Evolutionary conservation across 2,329 filamentous ascomycete species (phyloP).

Genomic region (Alternaria burnsii): DNA sequence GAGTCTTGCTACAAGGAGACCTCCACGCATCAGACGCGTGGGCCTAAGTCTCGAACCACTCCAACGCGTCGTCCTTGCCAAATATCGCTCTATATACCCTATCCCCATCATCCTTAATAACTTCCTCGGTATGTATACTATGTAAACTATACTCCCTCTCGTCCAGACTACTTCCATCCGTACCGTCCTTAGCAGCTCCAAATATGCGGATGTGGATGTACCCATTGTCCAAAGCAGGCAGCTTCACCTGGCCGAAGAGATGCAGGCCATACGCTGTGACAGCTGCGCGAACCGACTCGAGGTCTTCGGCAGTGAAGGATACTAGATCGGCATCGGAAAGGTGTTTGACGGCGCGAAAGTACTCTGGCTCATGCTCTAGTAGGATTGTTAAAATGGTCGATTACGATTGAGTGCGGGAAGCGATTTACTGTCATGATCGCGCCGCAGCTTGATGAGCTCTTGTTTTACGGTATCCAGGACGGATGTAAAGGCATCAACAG

Average conservation of each 20-base stretch:
- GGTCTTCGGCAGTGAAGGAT: slow-evolving; percentile 37
- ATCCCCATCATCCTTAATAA: neutral
- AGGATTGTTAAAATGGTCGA: neutral
- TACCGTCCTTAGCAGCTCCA: slow-evolving; percentile 43
- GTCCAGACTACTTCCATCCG: slow-evolving; percentile 41
- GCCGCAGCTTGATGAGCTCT: slow-evolving; percentile 46
- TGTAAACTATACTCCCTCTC: slow-evolving; percentile 46
- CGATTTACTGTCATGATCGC: slow-evolving; percentile 44
- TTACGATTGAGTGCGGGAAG: too few species aligned
- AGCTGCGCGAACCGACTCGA: slow-evolving; percentile 41
- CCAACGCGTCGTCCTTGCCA: slow-evolving; percentile 37
- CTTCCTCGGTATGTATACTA: slow-evolving; percentile 34
- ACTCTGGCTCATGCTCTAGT: slow-evolving; percentile 49
- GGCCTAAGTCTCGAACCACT: slow-evolving; percentile 47
- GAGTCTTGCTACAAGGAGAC: too few species aligned
- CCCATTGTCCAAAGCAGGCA: slow-evolving; percentile 33
- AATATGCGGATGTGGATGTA: slow-evolving; percentile 48
- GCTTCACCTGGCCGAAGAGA: slow-evolving; percentile 41
- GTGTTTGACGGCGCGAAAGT: slow-evolving; percentile 49
- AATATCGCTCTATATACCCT: slow-evolving; percentile 45
- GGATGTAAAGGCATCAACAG: slow-evolving; percentile 44
- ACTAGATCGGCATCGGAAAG: slow-evolving; percentile 51
- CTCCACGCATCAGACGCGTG: too few species aligned
- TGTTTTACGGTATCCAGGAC: slow-evolving; percentile 44
- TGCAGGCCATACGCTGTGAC: slow-evolving; percentile 45